phyloP scores from a whole-genome alignment of 1,284 basidiomycete genomes.

The Cryptococcus sp. region DNA sequence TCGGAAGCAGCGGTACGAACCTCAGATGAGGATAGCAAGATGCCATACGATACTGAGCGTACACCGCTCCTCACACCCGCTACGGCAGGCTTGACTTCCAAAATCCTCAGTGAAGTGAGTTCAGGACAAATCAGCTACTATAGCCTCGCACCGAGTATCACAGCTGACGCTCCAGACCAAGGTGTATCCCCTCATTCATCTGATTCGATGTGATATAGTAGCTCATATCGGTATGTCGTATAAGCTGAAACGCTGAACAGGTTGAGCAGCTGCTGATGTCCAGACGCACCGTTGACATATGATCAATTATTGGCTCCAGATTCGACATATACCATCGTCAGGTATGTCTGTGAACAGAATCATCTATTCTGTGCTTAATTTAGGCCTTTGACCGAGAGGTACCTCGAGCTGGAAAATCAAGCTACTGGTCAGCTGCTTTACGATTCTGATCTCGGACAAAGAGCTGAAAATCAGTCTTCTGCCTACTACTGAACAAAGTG shows the following conservation, averaged over 20 bases:
- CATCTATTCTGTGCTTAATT: neutral
- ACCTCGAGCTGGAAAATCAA: constrained; percentile 42
- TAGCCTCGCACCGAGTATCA: neutral
- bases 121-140: neutral
- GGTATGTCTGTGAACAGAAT: constrained; percentile 18
- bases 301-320: constrained; percentile 77
- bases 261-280: neutral
- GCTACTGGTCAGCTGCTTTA: constrained; percentile 32
- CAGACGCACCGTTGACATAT: constrained; percentile 70
- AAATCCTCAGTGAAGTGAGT: constrained; percentile 32
- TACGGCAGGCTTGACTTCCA: constrained; percentile 21
- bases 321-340: constrained; percentile 75
- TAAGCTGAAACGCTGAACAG: neutral
- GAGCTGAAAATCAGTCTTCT: constrained; percentile 61
- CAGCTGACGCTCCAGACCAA: constrained; percentile 20
- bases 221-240: constrained; percentile 45
- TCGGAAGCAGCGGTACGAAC: neutral
- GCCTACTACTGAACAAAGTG: constrained; percentile 80
- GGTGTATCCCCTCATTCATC: constrained; percentile 48
- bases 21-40: neutral
- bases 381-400: constrained; percentile 47
- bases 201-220: constrained; percentile 47
- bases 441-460: neutral
- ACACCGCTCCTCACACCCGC: constrained; percentile 29
- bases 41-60: constrained; percentile 19